A percentile compares a stretch with the other conserved stretches of the same genome.
Evolutionary conservation across 768 basidiomycete genomes (phyloP).

Genomic region (Hebeloma cylindrosporum): DNA sequence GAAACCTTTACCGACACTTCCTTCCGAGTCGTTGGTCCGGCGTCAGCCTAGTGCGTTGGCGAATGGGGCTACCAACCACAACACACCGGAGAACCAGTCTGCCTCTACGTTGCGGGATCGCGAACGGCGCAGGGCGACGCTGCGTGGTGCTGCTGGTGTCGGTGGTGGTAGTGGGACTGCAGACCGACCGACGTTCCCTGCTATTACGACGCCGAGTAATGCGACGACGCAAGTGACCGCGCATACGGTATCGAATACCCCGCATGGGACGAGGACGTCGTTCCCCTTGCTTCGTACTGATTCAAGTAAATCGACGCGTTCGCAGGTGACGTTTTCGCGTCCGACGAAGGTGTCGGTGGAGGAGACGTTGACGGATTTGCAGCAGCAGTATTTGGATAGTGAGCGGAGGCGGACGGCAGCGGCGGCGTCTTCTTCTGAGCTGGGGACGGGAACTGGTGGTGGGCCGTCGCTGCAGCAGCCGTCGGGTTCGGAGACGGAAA

Average conservation of each 20-base stretch:
- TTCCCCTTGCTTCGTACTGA: slow-evolving; percentile 44
- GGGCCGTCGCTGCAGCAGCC: slow-evolving; percentile 22
- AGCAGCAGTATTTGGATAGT: slow-evolving; percentile 48
- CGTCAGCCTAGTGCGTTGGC: slow-evolving; percentile 9
- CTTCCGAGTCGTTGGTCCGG: slow-evolving; percentile 50
- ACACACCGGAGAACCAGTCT: slow-evolving; percentile 4
- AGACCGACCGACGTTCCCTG: slow-evolving; percentile 42
- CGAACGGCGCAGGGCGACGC: slow-evolving; percentile 35
- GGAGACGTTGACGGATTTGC: slow-evolving; percentile 54
- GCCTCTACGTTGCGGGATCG: slow-evolving; percentile 12
- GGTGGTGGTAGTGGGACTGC: too few relatives aligned
- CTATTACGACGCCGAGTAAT: slow-evolving; percentile 50
- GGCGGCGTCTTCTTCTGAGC: slow-evolving; percentile 15
- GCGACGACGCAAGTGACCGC: slow-evolving; percentile 68
- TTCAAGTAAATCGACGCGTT: slow-evolving; percentile 45
- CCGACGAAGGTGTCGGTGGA: slow-evolving; percentile 55
- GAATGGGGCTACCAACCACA: background rate
- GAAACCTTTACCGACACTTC: slow-evolving; percentile 56
- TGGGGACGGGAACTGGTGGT: background rate
- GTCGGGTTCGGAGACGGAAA: slow-evolving; percentile 48
- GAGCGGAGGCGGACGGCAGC: slow-evolving; percentile 30
- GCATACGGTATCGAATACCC: slow-evolving; percentile 58
- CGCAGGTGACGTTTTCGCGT: slow-evolving; percentile 64
- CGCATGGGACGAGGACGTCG: slow-evolving; percentile 30
- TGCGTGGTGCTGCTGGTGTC: slow-evolving; percentile 43